A percentile compares a stretch with the other conserved stretches of the same genome.
Evolutionary conservation across 2,329 filamentous ascomycete genomes (phyloP).

Genomic region (Monosporascus sp.): DNA sequence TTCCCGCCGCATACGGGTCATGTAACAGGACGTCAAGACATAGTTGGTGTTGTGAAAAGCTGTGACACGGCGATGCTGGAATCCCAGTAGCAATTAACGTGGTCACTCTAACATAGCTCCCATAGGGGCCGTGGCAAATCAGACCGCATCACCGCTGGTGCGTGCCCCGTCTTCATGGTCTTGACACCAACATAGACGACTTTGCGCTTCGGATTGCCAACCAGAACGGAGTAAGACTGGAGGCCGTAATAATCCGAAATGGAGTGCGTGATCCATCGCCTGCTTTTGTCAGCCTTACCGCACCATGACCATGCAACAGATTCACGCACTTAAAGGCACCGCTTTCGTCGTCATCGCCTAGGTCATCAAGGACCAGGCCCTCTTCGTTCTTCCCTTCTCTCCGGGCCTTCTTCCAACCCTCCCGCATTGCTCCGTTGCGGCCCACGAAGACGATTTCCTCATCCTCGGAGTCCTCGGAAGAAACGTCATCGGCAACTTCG

Average conservation of each 20-base stretch:
- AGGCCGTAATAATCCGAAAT: slow-evolving; percentile 91
- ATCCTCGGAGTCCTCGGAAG: slow-evolving; percentile 51
- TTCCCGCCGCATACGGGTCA: too few species aligned
- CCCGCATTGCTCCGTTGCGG: slow-evolving; percentile 54
- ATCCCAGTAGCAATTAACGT: not conserved
- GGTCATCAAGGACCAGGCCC: slow-evolving; percentile 74
- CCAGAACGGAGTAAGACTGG: slow-evolving; percentile 73
- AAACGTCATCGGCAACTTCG: slow-evolving; percentile 35
- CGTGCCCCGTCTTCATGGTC: slow-evolving; percentile 31
- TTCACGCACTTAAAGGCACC: slow-evolving; percentile 73
- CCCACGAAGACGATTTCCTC: slow-evolving; percentile 93
- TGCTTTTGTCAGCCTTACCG: slow-evolving; percentile 27
- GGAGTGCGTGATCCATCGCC: slow-evolving; percentile 87
- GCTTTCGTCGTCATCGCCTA: slow-evolving; percentile 63
- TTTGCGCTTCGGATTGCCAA: slow-evolving; percentile 63
- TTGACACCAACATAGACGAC: slow-evolving; percentile 80
- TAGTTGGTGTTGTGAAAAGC: not conserved
- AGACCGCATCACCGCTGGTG: slow-evolving; percentile 17
- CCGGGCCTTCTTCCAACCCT: slow-evolving; percentile 43
- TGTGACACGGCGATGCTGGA: not conserved
- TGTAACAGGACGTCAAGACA: not conserved
- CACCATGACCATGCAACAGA: too few species aligned
- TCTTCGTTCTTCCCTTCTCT: slow-evolving; percentile 44
- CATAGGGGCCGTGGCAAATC: slow-evolving; percentile 58
- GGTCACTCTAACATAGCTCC: slow-evolving; percentile 46